Base-by-base conservation (phyloP, 179 eudicot genomes). In the Nepenthes alata region DNA sequence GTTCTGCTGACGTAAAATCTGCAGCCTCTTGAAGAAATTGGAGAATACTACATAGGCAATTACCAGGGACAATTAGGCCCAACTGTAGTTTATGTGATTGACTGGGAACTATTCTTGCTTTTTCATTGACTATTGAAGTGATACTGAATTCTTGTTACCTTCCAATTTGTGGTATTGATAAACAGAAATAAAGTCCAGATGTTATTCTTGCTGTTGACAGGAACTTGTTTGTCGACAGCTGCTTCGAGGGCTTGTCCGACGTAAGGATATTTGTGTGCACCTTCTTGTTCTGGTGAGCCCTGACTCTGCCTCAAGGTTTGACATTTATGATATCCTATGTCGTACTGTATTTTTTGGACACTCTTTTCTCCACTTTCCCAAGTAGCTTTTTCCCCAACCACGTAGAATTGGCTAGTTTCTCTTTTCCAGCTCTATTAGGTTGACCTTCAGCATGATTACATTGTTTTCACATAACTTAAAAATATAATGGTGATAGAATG, bases 201-300 rank as follows among this genome's bases (percentile, higher is more conserved):
- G 25, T 61, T 44, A 35, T 47, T 53, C 45, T 62, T 5, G 16
- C 8, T 12, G 35, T 47, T 60, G 49, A 35, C 87, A 93, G 98
- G 98, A 68, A 72, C 81, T 93, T 36, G 83, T 87, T 59, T 93
- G 98, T 81, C 74, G 76, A 71, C 91, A 90, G 75, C 79, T 93
- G 55, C 85, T 93, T 60, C 79, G 73, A 71, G 93, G 90, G 68
- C 82, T 93, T 71, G 94, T 82, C 66, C 82, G 88, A 25, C 83
- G 94, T 64, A 85, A 66, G 73, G 83, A 77, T 57, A 68, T 83
- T 57, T 83, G 85, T 66, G 61, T 66, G 60, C 85, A 87, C 60
- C 86, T 93, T 75, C 84, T 87, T 70, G 59, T 66, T 39, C 70
- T 90, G 94, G 98, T 93, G 55, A 76, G 95, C 73, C 36, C 47